A percentile compares a stretch with the other conserved stretches of the same genome.
phyloP scores from a whole-genome alignment of 208 protist genomes.

The Histomonas meleagridis region DNA sequence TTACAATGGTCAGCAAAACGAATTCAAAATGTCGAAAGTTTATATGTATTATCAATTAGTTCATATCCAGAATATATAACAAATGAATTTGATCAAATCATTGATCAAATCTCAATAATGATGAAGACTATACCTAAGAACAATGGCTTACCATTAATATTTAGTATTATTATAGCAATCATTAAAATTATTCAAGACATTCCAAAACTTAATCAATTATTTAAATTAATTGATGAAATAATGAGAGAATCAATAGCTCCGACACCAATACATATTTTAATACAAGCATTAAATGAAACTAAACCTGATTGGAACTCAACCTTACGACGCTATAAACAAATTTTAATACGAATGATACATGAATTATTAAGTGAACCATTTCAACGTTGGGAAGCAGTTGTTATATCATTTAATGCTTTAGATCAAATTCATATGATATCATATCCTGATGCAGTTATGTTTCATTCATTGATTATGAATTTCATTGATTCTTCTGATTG shows the following conservation, averaged over 20 bases:
- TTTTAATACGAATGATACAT: conserved; percentile 6
- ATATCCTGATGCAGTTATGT: conserved; percentile 26
- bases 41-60: neutral
- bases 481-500: neutral
- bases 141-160: neutral
- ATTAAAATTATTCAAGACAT: neutral
- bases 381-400: neutral
- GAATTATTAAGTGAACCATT: neutral
- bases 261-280: neutral
- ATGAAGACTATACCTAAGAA: neutral
- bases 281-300: neutral
- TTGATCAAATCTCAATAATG: neutral
- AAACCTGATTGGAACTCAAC: neutral
- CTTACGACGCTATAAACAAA: neutral
- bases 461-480: neutral
- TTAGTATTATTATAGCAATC: neutral
- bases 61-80: neutral
- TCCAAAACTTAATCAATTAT: neutral
- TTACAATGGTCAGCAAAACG: neutral
- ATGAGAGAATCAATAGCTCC: neutral
- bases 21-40: neutral
- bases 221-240: neutral
- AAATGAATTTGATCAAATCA: neutral
- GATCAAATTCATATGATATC: neutral
- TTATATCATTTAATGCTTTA: conserved; percentile 28